Conservation (phyloP, 164 flowering plant genomes). For the Dillenia turbinata region DNA sequence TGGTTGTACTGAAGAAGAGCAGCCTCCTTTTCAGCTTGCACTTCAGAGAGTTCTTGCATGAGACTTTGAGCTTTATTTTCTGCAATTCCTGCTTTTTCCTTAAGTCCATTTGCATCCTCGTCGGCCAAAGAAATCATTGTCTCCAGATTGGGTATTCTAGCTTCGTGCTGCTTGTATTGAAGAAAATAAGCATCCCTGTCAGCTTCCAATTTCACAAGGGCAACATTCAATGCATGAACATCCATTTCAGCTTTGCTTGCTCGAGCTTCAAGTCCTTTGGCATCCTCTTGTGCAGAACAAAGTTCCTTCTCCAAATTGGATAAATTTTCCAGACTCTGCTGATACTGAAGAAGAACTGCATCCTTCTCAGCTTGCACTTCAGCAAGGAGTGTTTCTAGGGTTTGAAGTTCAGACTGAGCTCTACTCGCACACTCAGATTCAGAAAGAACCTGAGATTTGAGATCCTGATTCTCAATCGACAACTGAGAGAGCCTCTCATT, state of each 20-base stretch:
- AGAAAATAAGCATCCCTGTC: constrained; percentile 48
- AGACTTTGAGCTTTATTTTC: constrained; percentile 47
- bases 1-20: constrained; percentile 36
- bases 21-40: constrained; percentile 47
- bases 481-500: constrained; percentile 20
- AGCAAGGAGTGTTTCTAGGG: constrained; percentile 40
- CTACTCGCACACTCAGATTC: constrained; percentile 31
- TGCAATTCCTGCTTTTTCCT: constrained; percentile 36
- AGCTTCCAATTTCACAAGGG: constrained; percentile 41
- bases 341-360: constrained; percentile 38
- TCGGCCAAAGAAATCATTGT: constrained; percentile 13
- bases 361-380: constrained; percentile 55
- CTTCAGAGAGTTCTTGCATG: constrained; percentile 32
- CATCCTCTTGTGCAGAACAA: constrained; percentile 33
- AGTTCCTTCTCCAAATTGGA: constrained; percentile 47
- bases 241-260: constrained; percentile 61
- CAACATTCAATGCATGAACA: constrained; percentile 40
- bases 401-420: constrained; percentile 41
- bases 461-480: constrained; percentile 30
- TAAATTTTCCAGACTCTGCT: constrained; percentile 49
- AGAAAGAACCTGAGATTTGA: constrained; percentile 15
- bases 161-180: constrained; percentile 36
- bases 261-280: constrained; percentile 37
- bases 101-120: constrained; percentile 29
- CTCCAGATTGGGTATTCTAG: constrained; percentile 15